Percentiles rank a stretch among this genome's conserved stretches.
Conservation (phyloP, 441 rosid species). For the Eruca vesicaria region DNA sequence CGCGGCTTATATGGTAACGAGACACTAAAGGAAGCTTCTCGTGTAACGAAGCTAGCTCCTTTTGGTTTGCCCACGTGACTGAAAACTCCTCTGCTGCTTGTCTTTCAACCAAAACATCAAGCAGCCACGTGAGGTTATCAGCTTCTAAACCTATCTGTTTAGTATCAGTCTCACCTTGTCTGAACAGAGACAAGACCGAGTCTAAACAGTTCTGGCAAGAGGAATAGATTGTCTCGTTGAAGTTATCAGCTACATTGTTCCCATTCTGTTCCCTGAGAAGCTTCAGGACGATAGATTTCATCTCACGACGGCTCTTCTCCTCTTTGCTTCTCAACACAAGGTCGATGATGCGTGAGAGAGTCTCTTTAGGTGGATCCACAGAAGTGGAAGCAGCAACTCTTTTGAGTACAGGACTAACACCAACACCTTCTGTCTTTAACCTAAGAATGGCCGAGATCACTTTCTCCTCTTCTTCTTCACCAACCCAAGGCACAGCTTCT, state of each 20-base stretch:
- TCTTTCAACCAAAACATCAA: slow-evolving; percentile 74
- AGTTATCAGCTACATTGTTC: slow-evolving; percentile 54
- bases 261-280: slow-evolving; percentile 78
- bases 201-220: slow-evolving; percentile 69
- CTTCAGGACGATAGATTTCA: slow-evolving; percentile 82
- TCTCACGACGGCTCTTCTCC: slow-evolving; percentile 86
- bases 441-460: slow-evolving; percentile 76
- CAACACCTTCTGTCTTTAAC: slow-evolving; percentile 65
- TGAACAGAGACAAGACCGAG: slow-evolving; percentile 56
- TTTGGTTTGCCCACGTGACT: slow-evolving; percentile 71
- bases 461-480: slow-evolving; percentile 94
- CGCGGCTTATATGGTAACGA: slow-evolving; percentile 83
- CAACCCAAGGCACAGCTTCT: slow-evolving; percentile 99
- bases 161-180: slow-evolving; percentile 53
- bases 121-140: slow-evolving; percentile 88
- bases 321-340: slow-evolving; percentile 92
- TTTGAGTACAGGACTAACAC: slow-evolving; percentile 62
- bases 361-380: slow-evolving; percentile 59
- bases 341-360: slow-evolving; percentile 72
- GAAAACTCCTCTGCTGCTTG: slow-evolving; percentile 90
- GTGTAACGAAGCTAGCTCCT: slow-evolving; percentile 68
- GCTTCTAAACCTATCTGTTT: slow-evolving; percentile 80
- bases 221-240: slow-evolving; percentile 60
- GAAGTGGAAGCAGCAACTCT: slow-evolving; percentile 67
- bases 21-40: slow-evolving; percentile 62